Percentiles rank a stretch among this genome's conserved stretches.
Evolutionary conservation across 192 early-diverging fungal species (phyloP).

Genomic region (Diversispora epigaea): DNA sequence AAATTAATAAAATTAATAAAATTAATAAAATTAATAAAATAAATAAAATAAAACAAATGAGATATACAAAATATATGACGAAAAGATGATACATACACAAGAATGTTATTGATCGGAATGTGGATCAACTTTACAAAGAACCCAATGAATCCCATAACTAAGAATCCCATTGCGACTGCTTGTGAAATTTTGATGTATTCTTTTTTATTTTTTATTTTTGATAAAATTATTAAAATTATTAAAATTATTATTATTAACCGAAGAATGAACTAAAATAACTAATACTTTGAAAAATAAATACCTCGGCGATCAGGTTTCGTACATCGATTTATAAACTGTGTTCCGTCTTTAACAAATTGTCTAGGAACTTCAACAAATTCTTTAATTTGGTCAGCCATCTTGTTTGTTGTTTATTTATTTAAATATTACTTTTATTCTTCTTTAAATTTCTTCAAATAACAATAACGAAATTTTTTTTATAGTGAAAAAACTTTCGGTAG

Average conservation of each 20-base stretch:
- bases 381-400: conserved; percentile 31
- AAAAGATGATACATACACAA: conserved; percentile 62
- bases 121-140: conserved; percentile 99
- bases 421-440: too few relatives aligned
- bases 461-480: too few relatives aligned
- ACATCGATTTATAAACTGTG: conserved; percentile 92
- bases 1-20: too few relatives aligned
- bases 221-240: too few relatives aligned
- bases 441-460: too few relatives aligned
- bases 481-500: too few relatives aligned
- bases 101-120: conserved; percentile 99
- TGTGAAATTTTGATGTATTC: conserved; percentile 94
- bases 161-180: conserved; percentile 92
- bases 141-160: conserved; percentile 95
- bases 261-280: background rate
- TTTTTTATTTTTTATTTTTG: conserved; percentile 32
- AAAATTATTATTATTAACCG: background rate
- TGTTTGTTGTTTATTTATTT: background rate
- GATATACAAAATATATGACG: too few relatives aligned
- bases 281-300: conserved; percentile 34
- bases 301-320: conserved; percentile 95
- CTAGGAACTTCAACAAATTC: conserved; percentile 74
- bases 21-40: too few relatives aligned
- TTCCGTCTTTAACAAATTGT: conserved; percentile 89
- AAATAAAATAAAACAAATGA: too few relatives aligned